These are phyloP conservation scores for Wickerhamiella spandovensis DNA, from an alignment of 805 yeast genomes.

Conservation along the genomic window DNA sequence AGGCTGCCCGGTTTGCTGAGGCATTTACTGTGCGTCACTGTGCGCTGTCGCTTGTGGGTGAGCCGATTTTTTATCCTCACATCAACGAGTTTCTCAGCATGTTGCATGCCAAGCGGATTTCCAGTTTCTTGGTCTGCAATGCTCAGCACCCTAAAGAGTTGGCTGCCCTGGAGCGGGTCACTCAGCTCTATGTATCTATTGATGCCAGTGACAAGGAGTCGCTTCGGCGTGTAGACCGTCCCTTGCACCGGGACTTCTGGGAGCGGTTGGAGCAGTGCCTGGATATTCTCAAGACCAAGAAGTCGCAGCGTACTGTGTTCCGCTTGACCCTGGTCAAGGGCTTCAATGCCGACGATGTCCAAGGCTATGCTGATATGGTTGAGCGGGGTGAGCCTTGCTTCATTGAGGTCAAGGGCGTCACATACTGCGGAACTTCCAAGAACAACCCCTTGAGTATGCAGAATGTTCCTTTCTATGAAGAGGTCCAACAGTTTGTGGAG, in stretches of 20 bases:
- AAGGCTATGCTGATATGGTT: constrained; percentile 78
- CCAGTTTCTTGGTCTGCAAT: constrained; percentile 83
- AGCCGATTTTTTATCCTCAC: constrained; percentile 86
- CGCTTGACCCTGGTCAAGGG: constrained; percentile 85
- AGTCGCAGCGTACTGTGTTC: constrained; percentile 81
- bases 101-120: constrained; percentile 67
- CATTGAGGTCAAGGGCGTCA: constrained; percentile 88
- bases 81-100: constrained; percentile 72
- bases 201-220: constrained; percentile 84
- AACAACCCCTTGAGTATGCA: constrained; percentile 91
- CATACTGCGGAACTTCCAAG: constrained; percentile 87
- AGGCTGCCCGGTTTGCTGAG: constrained; percentile 77
- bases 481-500: constrained; percentile 64
- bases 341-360: constrained; percentile 64
- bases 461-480: constrained; percentile 88
- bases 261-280: constrained; percentile 71
- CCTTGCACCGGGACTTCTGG: constrained; percentile 85
- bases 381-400: constrained; percentile 71
- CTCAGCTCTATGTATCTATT: constrained; percentile 83
- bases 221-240: constrained; percentile 74
- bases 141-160: constrained; percentile 91
- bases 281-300: constrained; percentile 63
- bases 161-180: constrained; percentile 54
- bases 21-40: constrained; percentile 84
- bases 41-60: constrained; percentile 87